These are phyloP conservation scores for Phytophthora litchii DNA, from an alignment of 352 stramenopile genomes.

Conservation along the genomic window DNA sequence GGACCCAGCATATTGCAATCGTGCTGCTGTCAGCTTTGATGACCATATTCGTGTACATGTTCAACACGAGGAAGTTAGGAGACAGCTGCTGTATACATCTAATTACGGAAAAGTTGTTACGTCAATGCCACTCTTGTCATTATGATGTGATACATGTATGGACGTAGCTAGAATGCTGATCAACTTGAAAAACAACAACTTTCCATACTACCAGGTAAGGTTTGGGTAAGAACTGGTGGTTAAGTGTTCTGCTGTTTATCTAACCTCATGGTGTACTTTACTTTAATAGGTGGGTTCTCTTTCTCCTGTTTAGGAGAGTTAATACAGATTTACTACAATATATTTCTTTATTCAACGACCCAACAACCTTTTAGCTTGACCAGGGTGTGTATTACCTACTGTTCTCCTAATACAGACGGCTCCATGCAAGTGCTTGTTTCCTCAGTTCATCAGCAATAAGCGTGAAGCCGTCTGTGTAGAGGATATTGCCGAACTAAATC, in stretches of 20 bases:
- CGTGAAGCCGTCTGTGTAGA: neutral
- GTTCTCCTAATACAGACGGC: neutral
- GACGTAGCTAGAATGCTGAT: neutral
- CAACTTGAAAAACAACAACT: neutral
- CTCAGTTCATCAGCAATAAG: neutral
- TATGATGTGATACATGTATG: neutral
- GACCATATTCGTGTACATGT: too few species aligned
- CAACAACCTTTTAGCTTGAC: neutral
- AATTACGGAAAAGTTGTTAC: neutral
- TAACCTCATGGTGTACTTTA: neutral
- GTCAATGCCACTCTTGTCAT: neutral
- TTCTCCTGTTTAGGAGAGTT: neutral
- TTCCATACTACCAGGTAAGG: constrained; percentile 3
- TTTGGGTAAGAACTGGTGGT: neutral
- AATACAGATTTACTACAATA: neutral
- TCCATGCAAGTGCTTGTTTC: neutral
- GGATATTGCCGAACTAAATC: neutral
- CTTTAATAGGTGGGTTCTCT: neutral
- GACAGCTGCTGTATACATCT: constrained; percentile 10
- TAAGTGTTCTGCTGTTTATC: neutral
- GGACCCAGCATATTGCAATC: too few species aligned
- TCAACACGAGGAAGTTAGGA: too few species aligned
- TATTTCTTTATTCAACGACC: constrained; percentile 1
- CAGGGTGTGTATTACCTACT: neutral
- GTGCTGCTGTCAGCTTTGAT: too few species aligned